Base-by-base conservation (phyloP, 805 yeast genomes). In the Brettanomyces anomalus region DNA sequence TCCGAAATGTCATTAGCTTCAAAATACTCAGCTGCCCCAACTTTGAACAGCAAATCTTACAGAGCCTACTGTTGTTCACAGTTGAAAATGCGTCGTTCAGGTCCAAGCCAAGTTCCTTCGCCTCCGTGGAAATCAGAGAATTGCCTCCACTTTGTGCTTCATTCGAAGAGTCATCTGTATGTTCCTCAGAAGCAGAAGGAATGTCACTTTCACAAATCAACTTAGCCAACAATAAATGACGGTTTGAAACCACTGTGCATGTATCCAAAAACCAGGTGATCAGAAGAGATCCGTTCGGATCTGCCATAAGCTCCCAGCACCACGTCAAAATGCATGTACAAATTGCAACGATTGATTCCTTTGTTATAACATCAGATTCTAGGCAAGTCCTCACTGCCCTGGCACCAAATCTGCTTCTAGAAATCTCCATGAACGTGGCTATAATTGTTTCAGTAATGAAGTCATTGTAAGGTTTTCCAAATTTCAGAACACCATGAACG, bases 191-290 rank as follows among this genome's bases (percentile, higher is more conserved):
- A 11, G 28, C 28, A 24, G 28, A 24, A 24, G 10, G 28, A 24
- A 24, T 24, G 19, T 52, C 45, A 17, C 54, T 58, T 33, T 47
- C 40, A 18, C 50, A 42, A 20, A 60, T 37, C n/a, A 51, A 37
- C 14, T 48, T 44, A 7, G 64, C 50, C 39, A 93, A 66, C 16
- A 85, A 66, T 21, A 67, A 63, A 60, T 81, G 85, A 52, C 90
- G 74, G 53, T 78, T 72, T 33, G 81, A 79, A 36, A 79, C 38
- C 11, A 52, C 56, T 7, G 70, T 70, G 50, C 85, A 83, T 1
- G 96, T 85, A 57, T 93, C 98, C 56, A 93, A 72, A 54, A 85
- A 83, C 98, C 98, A 93, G 2, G 96, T 87, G 43, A 93, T 75
- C 51, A 93, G 70, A 49, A 93, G 67, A 1, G 95, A 82, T 19